These are phyloP conservation scores for Tulasnella sp. DNA, from an alignment of 768 basidiomycete species.

Conservation along the genomic window DNA sequence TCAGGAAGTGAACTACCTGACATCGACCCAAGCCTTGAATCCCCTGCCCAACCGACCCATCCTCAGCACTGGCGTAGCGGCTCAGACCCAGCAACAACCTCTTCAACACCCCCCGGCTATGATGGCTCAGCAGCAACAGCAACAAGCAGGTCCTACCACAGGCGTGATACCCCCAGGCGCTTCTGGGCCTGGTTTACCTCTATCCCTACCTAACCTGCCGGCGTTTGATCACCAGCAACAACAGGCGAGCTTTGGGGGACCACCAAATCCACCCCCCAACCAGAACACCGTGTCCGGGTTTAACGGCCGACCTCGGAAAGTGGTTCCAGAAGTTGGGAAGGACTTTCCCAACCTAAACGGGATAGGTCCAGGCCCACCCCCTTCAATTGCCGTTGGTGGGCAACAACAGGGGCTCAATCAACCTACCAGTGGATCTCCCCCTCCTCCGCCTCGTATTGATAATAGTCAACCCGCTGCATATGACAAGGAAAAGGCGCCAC, in stretches of 20 bases:
- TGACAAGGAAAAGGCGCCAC: constrained; percentile 1
- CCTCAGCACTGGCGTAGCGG: constrained; percentile 7
- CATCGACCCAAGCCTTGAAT: constrained; percentile 94
- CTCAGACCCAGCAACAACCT: constrained; percentile 12
- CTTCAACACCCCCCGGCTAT: constrained; percentile 39
- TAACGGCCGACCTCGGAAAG: constrained; percentile 71
- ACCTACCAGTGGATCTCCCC: constrained; percentile 3
- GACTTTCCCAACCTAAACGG: constrained; percentile 53
- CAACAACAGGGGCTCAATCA: not conserved
- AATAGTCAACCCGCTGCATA: constrained; percentile 8
- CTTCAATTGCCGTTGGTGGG: not conserved
- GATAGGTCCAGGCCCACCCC: constrained; percentile 32
- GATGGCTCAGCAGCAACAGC: constrained; percentile 12
- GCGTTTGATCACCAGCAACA: constrained; percentile 14
- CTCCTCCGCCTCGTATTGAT: constrained; percentile 1
- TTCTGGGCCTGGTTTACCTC: constrained; percentile 7
- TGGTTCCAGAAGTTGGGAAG: constrained; percentile 58
- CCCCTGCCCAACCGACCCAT: constrained; percentile 82
- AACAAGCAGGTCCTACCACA: not conserved
- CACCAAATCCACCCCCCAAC: constrained; percentile 23
- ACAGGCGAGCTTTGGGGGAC: constrained; percentile 5
- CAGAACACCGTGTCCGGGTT: constrained; percentile 63
- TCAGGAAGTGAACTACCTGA: constrained; percentile 96
- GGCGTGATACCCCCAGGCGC: constrained; percentile 2
- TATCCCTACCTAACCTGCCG: constrained; percentile 14